Conservation (phyloP, 2,329 filamentous ascomycete genomes). For the Diplodia mutila region DNA sequence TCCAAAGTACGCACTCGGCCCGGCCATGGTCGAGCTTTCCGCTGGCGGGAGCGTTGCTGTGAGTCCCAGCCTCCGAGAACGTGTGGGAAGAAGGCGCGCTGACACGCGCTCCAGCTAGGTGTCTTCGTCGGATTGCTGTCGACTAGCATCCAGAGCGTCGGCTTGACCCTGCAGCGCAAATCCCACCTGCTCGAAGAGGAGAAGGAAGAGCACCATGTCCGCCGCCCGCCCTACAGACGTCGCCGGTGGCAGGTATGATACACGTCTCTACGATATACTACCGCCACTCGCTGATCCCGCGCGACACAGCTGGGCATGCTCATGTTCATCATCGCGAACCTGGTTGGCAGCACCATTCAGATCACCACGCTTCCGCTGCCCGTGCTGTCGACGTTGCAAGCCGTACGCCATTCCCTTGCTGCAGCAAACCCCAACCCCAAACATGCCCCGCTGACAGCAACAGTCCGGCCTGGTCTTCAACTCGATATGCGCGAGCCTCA, state of each 20-base stretch:
- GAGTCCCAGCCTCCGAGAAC: constrained; percentile 30
- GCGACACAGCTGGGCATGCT: constrained; percentile 73
- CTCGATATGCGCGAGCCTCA: constrained; percentile 92
- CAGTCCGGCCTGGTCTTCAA: constrained; percentile 94
- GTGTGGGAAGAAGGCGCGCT: neutral
- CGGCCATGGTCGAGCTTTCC: constrained; percentile 46
- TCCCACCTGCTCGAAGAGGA: constrained; percentile 98
- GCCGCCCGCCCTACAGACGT: constrained; percentile 84
- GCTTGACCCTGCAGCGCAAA: constrained; percentile 94
- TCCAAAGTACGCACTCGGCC: constrained; percentile 9
- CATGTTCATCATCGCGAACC: constrained; percentile 94
- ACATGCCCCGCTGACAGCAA: constrained; percentile 27
- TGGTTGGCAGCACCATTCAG: constrained; percentile 93
- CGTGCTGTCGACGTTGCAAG: constrained; percentile 92
- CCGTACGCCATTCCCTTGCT: constrained; percentile 51
- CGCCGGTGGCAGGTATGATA: constrained; percentile 80
- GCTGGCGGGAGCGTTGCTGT: constrained; percentile 48
- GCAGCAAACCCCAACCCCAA: neutral
- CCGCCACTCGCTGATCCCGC: constrained; percentile 28
- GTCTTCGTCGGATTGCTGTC: constrained; percentile 92
- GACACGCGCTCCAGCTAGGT: constrained; percentile 66
- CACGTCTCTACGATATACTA: neutral
- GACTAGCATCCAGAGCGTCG: constrained; percentile 91
- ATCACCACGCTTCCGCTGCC: constrained; percentile 95
- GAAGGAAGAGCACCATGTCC: constrained; percentile 76